These are phyloP conservation scores for Chlorella variabilis DNA, from an alignment of 163 green algal genomes.

Conservation along the genomic window DNA sequence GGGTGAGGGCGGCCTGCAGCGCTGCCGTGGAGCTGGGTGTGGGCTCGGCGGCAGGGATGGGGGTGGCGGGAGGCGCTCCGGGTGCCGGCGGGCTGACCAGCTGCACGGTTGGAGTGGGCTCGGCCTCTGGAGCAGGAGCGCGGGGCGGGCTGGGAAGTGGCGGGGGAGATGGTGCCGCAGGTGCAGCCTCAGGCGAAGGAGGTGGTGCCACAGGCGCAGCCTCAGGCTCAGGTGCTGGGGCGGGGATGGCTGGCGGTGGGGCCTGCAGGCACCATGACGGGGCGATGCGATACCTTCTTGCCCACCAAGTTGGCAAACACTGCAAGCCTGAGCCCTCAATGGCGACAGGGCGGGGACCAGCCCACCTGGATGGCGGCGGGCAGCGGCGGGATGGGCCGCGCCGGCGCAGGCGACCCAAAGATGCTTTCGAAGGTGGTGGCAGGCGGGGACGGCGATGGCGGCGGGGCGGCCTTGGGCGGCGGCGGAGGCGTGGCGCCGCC, in stretches of 20 bases:
- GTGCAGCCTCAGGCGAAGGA: background rate
- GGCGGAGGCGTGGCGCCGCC: background rate
- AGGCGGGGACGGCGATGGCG: background rate
- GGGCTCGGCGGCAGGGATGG: background rate
- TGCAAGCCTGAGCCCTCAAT: no score
- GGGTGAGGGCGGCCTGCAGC: background rate
- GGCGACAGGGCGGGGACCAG: no score
- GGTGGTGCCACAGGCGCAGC: no score
- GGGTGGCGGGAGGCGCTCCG: no score
- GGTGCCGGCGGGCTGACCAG: background rate
- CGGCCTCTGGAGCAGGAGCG: background rate
- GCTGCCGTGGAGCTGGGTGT: background rate
- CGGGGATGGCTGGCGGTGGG: background rate
- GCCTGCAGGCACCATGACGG: no score
- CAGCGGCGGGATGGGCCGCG: background rate
- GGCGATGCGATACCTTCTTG: no score
- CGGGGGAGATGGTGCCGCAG: background rate
- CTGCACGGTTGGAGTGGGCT: background rate
- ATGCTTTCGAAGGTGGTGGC: background rate
- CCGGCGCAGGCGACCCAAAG: no score
- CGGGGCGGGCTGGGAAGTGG: background rate
- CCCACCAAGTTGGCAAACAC: no score
- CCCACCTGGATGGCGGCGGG: background rate
- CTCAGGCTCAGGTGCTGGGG: background rate
- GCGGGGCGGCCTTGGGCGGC: background rate